Evolutionary conservation across 2,329 filamentous ascomycete species (phyloP).

Genomic region (Diatrype stigma): DNA sequence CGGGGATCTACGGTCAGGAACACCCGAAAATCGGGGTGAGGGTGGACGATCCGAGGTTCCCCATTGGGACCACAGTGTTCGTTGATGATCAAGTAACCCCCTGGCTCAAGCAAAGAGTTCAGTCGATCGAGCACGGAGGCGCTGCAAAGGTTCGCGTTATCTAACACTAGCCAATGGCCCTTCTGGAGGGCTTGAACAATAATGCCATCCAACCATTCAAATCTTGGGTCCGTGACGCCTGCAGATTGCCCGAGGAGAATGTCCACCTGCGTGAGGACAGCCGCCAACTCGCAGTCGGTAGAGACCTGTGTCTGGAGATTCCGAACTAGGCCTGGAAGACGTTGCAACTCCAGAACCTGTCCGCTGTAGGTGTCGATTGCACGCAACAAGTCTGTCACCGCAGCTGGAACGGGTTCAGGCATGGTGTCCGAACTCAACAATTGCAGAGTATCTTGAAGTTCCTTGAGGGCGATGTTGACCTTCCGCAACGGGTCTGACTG

Average conservation of each 20-base stretch:
- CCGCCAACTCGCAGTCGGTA: constrained; percentile 40
- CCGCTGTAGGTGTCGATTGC: constrained; percentile 40
- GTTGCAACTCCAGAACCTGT: constrained; percentile 33
- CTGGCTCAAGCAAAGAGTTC: constrained; percentile 89
- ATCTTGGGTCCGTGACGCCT: constrained; percentile 68
- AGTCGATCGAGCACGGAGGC: constrained; percentile 90
- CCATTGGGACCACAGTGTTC: constrained; percentile 85
- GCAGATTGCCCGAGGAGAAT: constrained; percentile 48
- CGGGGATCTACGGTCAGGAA: constrained; percentile 91
- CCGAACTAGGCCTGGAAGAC: constrained; percentile 35
- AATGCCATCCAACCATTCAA: constrained; percentile 94
- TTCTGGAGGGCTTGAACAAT: constrained; percentile 81
- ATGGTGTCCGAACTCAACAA: constrained; percentile 44
- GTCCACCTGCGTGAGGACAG: constrained; percentile 44
- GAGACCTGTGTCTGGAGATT: constrained; percentile 38
- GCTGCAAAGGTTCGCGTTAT: constrained; percentile 96
- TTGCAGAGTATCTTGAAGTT: constrained; percentile 38
- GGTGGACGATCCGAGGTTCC: constrained; percentile 71
- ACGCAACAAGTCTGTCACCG: constrained; percentile 48
- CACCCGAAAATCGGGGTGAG: constrained; percentile 83
- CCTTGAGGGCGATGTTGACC: constrained; percentile 55
- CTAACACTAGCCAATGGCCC: constrained; percentile 89
- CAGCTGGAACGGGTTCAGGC: constrained; percentile 41
- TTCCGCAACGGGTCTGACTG: constrained; percentile 80
- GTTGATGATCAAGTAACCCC: constrained; percentile 84